phyloP scores from a whole-genome alignment of 2,329 filamentous ascomycete species.

The Fusarium avenaceum region DNA sequence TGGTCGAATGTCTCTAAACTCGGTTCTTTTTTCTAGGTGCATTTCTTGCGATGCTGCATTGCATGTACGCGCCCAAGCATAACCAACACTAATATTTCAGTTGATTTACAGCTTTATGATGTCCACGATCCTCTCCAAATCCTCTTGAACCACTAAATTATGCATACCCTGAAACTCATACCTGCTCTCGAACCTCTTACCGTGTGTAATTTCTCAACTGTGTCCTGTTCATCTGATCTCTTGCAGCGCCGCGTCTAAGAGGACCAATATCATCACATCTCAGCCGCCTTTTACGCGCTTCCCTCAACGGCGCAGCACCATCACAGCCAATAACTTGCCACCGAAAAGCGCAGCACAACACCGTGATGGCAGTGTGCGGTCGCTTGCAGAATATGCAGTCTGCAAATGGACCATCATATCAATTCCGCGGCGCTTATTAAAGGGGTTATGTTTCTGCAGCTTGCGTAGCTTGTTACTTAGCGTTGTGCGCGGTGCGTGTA shows the following conservation, averaged over 20 bases:
- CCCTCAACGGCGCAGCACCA: conserved; percentile 23
- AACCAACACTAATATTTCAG: not conserved
- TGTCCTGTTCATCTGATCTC: not conserved
- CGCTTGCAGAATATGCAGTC: conserved; percentile 23
- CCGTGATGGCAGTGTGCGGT: conserved; percentile 16
- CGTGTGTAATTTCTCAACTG: conserved; percentile 1
- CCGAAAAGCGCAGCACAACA: conserved; percentile 12
- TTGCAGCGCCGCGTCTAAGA: conserved; percentile 41
- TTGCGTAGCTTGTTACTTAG: conserved; percentile 1
- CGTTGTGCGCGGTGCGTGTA: conserved; percentile 19
- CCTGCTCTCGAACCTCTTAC: conserved; percentile 21
- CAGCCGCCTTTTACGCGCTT: conserved; percentile 43
- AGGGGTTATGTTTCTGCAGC: conserved; percentile 1
- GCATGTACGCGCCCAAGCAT: conserved; percentile 13
- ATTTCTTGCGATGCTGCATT: not conserved
- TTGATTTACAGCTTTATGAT: not conserved
- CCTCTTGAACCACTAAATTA: conserved; percentile 12
- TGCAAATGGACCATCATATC: conserved; percentile 12
- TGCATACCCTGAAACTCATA: conserved; percentile 29
- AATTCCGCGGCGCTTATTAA: conserved; percentile 30
- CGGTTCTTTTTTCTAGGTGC: not conserved
- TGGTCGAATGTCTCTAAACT: not conserved
- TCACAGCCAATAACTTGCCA: conserved; percentile 16
- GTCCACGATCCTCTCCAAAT: not conserved
- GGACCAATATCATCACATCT: conserved; percentile 10